phyloP scores from a whole-genome alignment of 192 early-diverging fungal genomes.

The Coemansia aciculifera region DNA sequence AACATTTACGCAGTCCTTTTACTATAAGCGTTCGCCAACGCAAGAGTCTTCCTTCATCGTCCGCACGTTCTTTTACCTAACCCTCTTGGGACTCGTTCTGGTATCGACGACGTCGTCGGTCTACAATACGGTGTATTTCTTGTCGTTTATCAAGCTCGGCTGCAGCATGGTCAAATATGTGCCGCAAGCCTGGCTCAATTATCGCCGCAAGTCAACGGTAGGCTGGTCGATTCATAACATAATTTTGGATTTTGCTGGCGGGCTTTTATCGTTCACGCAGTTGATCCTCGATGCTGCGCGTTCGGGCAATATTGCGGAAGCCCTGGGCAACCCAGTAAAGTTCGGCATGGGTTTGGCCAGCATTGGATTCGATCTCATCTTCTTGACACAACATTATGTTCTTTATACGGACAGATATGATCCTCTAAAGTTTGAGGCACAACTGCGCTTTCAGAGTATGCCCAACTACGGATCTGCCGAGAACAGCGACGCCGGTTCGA shows the following conservation, averaged over 20 bases:
- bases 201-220: conserved; percentile 68
- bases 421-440: conserved; percentile 20
- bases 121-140: conserved; percentile 69
- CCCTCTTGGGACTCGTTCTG: conserved; percentile 1
- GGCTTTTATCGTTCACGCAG: conserved; percentile 73
- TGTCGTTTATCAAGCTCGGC: conserved; percentile 76
- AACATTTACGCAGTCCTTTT: conserved; percentile 64
- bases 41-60: conserved; percentile 24
- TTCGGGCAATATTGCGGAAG: conserved; percentile 53
- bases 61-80: conserved; percentile 20
- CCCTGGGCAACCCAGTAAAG: conserved; percentile 66
- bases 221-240: conserved; percentile 93
- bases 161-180: conserved; percentile 81
- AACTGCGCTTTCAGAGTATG: conserved; percentile 5
- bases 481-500: conserved; percentile 19
- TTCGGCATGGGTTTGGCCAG: conserved; percentile 77
- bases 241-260: conserved; percentile 84
- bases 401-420: conserved; percentile 57
- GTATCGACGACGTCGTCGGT: conserved; percentile 12
- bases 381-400: conserved; percentile 82
- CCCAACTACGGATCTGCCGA: conserved; percentile 32
- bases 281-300: conserved; percentile 71
- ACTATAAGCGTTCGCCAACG: conserved; percentile 55
- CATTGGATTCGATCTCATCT: conserved; percentile 80
- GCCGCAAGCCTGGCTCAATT: conserved; percentile 76